Percentiles rank a stretch among this genome's conserved stretches.
Conservation (phyloP, 371 early-diverging fungal genomes). For the Mortierella sp. region DNA sequence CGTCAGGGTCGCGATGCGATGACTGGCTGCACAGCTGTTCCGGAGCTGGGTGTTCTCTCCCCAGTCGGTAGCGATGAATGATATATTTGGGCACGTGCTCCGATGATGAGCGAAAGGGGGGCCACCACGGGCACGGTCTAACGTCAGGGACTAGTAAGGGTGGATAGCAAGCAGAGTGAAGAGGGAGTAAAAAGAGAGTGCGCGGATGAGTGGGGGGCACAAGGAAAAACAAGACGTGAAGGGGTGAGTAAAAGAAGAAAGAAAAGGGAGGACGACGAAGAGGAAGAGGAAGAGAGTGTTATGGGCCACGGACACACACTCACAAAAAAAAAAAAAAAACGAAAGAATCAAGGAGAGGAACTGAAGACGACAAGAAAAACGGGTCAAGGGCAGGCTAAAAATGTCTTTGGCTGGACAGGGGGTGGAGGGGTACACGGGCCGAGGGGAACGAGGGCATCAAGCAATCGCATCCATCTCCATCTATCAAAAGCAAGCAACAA, state of each 20-base stretch:
- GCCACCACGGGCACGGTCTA: too few relatives aligned
- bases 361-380: not conserved
- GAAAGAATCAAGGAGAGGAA: not conserved
- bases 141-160: too few relatives aligned
- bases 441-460: not conserved
- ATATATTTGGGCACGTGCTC: too few relatives aligned
- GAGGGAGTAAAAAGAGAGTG: not conserved
- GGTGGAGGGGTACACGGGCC: not conserved
- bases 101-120: too few relatives aligned
- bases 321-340: not conserved
- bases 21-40: not conserved
- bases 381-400: not conserved
- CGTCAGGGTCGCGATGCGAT: not conserved
- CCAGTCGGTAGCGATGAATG: not conserved
- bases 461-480: too few relatives aligned
- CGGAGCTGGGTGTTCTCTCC: not conserved
- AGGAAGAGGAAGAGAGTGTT: not conserved
- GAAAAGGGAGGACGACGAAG: not conserved
- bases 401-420: not conserved
- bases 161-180: not conserved
- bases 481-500: not conserved
- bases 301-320: too few relatives aligned
- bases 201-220: not conserved
- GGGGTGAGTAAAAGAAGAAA: conserved; percentile 2
- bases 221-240: not conserved